Conservation (phyloP, 306 rosid species). For the Dicorynia guianensis region DNA sequence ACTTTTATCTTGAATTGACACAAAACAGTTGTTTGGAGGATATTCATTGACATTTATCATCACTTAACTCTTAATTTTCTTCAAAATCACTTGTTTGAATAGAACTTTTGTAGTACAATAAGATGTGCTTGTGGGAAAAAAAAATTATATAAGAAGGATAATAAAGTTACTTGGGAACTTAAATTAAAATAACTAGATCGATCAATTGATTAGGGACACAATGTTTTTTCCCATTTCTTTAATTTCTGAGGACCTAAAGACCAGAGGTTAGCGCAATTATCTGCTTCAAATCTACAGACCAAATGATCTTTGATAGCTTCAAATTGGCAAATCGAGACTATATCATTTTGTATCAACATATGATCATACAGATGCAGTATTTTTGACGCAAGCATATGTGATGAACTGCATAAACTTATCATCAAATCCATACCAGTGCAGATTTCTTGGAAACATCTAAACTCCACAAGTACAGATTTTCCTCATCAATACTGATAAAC, state of each 20-base stretch:
- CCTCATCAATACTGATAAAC: slow-evolving; percentile 86
- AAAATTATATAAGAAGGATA: neutral
- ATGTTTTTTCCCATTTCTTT: neutral
- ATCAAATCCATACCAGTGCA: slow-evolving; percentile 70
- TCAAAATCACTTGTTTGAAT: slow-evolving; percentile 15
- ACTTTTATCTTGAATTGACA: slow-evolving; percentile 3
- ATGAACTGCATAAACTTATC: slow-evolving; percentile 29
- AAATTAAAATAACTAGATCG: neutral
- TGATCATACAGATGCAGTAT: neutral
- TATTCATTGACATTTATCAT: slow-evolving; percentile 24
- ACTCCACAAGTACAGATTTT: slow-evolving; percentile 84
- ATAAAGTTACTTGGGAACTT: neutral
- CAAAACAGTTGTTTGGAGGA: slow-evolving; percentile 26
- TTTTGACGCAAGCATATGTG: neutral
- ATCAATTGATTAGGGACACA: slow-evolving; percentile 14
- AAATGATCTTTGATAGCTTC: slow-evolving; percentile 16
- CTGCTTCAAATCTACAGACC: neutral
- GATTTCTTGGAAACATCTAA: slow-evolving; percentile 83
- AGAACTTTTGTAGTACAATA: neutral
- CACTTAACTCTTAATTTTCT: slow-evolving; percentile 35
- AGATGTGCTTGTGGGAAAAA: neutral
- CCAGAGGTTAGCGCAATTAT: slow-evolving; percentile 17
- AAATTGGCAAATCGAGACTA: slow-evolving; percentile 6
- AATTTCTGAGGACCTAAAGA: neutral
- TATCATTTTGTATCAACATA: slow-evolving; percentile 10